These are phyloP conservation scores for Pezicula carpinea DNA, from an alignment of 2,329 filamentous ascomycete species.

Conservation along the genomic window DNA sequence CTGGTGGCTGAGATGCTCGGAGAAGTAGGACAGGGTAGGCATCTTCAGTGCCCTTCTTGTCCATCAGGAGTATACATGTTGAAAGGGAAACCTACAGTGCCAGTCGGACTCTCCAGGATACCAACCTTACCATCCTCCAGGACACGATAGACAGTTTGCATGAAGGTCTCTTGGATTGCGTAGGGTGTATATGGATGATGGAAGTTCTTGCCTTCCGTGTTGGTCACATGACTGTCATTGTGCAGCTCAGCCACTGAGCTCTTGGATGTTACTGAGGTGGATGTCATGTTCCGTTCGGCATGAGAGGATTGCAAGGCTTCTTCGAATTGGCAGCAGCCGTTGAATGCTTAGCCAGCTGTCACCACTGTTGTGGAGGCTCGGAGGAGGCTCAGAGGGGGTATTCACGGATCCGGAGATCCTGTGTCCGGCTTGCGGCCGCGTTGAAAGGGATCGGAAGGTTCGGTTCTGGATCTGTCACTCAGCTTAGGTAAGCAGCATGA, in stretches of 20 bases:
- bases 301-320: not conserved
- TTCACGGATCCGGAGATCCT: not conserved
- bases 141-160: slow-evolving; percentile 63
- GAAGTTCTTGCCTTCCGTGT: slow-evolving; percentile 39
- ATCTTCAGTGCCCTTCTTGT: too few species aligned
- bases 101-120: slow-evolving; percentile 70
- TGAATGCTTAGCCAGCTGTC: too few species aligned
- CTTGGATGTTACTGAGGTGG: not conserved
- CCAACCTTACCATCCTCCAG: slow-evolving; percentile 63
- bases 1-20: too few species aligned
- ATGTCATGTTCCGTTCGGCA: too few species aligned
- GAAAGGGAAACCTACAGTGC: slow-evolving; percentile 34
- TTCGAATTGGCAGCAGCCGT: not conserved
- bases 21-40: too few species aligned
- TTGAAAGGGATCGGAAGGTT: too few species aligned
- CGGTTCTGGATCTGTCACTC: too few species aligned
- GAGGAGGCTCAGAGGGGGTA: not conserved
- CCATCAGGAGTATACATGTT: not conserved
- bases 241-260: not conserved
- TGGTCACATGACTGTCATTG: not conserved
- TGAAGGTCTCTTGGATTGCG: slow-evolving; percentile 65
- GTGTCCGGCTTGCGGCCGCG: too few species aligned
- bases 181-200: slow-evolving; percentile 69
- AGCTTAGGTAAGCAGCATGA: too few species aligned
- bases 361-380: not conserved